A percentile compares a stretch with the other conserved stretches of the same genome.
These are phyloP conservation scores for Mycena haematopus DNA, from an alignment of 768 basidiomycete species.

Conservation along the genomic window DNA sequence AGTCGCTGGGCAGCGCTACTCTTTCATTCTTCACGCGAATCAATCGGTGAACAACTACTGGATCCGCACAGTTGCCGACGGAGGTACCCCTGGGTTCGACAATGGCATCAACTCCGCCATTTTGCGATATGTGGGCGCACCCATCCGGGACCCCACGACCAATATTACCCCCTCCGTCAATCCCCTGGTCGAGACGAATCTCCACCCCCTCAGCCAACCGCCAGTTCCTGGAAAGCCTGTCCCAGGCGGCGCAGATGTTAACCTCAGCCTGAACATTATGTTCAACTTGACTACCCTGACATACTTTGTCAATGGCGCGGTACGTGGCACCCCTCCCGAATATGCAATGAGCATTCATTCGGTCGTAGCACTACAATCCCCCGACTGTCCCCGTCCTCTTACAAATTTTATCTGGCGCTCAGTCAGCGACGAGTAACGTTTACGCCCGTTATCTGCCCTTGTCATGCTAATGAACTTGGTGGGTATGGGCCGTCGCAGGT, in stretches of 20 bases:
- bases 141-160: slow-evolving; percentile 32
- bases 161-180: slow-evolving; percentile 30
- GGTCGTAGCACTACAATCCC: no score
- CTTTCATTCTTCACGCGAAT: slow-evolving; percentile 46
- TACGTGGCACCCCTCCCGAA: neutral
- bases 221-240: slow-evolving; percentile 39
- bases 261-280: slow-evolving; percentile 8
- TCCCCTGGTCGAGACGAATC: slow-evolving; percentile 44
- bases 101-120: slow-evolving; percentile 56
- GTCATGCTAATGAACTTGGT: no score
- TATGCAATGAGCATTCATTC: no score
- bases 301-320: slow-evolving; percentile 6
- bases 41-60: slow-evolving; percentile 53
- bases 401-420: no score
- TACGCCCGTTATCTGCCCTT: no score
- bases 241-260: slow-evolving; percentile 13
- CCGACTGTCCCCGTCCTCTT: no score
- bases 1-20: slow-evolving; percentile 50
- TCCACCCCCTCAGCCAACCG: slow-evolving; percentile 40
- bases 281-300: slow-evolving; percentile 4
- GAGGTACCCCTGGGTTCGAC: slow-evolving; percentile 37
- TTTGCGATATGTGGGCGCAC: slow-evolving; percentile 55
- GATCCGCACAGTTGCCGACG: slow-evolving; percentile 32
- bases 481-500: no score
- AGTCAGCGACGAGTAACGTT: no score